Evolutionary conservation across 1,139 yeast genomes (phyloP).

Genomic region (Yueomyces sp.): DNA sequence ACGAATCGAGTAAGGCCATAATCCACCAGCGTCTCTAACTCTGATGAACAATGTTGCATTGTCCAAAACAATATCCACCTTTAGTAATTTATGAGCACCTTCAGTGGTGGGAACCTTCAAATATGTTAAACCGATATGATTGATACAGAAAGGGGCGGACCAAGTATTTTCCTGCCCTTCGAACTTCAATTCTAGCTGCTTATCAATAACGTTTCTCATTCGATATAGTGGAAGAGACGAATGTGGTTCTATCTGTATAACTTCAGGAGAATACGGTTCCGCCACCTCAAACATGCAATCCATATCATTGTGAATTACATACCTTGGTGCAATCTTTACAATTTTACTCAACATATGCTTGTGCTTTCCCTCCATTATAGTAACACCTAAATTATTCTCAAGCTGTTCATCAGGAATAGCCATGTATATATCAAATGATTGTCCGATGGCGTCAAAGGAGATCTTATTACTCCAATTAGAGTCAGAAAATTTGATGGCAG

Average conservation of each 20-base stretch:
- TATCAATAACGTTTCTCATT: conserved; percentile 23
- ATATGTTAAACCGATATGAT: conserved; percentile 72
- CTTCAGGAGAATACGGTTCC: conserved; percentile 53
- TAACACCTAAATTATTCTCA: conserved; percentile 67
- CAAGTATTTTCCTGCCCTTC: conserved; percentile 49
- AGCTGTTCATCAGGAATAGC: conserved; percentile 44
- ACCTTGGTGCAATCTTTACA: conserved; percentile 73
- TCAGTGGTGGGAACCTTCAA: conserved; percentile 52
- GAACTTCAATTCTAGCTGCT: conserved; percentile 49
- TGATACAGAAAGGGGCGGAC: conserved; percentile 81
- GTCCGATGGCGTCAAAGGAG: conserved; percentile 87
- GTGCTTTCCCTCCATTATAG: conserved; percentile 79
- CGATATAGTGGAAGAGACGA: conserved; percentile 49
- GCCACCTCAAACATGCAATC: conserved; percentile 41
- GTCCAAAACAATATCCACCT: conserved; percentile 64
- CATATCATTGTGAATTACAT: conserved; percentile 54
- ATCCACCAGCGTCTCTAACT: conserved; percentile 55
- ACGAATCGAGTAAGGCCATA: conserved; percentile 89
- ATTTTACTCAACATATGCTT: conserved; percentile 67
- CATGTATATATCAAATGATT: conserved; percentile 52
- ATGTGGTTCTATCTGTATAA: conserved; percentile 34
- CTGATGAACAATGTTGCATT: conserved; percentile 72
- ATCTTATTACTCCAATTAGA: conserved; percentile 67
- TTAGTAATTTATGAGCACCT: conserved; percentile 55
- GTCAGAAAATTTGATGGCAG: conserved; percentile 54